A percentile compares a stretch with the other conserved stretches of the same genome.
Evolutionary conservation across 2,329 filamentous ascomycete species (phyloP).

Genomic region (Calycina herbarum): DNA sequence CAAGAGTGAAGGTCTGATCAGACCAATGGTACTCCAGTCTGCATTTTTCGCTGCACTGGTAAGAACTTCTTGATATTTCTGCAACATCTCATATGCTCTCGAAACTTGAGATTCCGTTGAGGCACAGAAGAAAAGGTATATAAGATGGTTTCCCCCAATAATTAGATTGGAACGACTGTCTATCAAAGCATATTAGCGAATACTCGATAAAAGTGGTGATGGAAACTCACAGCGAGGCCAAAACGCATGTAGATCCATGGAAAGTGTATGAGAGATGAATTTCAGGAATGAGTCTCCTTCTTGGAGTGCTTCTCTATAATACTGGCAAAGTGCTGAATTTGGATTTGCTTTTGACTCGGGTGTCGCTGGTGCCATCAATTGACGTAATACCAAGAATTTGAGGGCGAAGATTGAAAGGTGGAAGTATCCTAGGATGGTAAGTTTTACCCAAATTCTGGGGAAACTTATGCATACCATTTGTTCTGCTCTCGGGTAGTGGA

Average conservation of each 20-base stretch:
- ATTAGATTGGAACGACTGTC: constrained; percentile 46
- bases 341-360: constrained; percentile 44
- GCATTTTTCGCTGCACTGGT: constrained; percentile 9
- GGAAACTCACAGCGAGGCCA: constrained; percentile 21
- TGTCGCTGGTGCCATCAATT: constrained; percentile 48
- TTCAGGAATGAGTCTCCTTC: constrained; percentile 23
- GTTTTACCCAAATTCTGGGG: not conserved
- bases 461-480: constrained; percentile 3
- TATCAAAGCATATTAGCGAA: constrained; percentile 1
- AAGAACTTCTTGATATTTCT: constrained; percentile 22
- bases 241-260: constrained; percentile 18
- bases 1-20: constrained; percentile 23
- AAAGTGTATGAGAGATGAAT: constrained; percentile 13
- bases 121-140: constrained; percentile 49
- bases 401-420: constrained; percentile 46
- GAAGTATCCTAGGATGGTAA: constrained; percentile 36
- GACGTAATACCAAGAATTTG: constrained; percentile 45
- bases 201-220: not conserved
- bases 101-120: constrained; percentile 30
- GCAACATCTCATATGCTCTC: constrained; percentile 22
- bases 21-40: constrained; percentile 26
- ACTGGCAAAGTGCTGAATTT: constrained; percentile 12
- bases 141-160: constrained; percentile 49
- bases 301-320: constrained; percentile 15
- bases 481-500: not conserved